phyloP scores from a whole-genome alignment of 345 rosid genomes.

The Euphorbia peplus region DNA sequence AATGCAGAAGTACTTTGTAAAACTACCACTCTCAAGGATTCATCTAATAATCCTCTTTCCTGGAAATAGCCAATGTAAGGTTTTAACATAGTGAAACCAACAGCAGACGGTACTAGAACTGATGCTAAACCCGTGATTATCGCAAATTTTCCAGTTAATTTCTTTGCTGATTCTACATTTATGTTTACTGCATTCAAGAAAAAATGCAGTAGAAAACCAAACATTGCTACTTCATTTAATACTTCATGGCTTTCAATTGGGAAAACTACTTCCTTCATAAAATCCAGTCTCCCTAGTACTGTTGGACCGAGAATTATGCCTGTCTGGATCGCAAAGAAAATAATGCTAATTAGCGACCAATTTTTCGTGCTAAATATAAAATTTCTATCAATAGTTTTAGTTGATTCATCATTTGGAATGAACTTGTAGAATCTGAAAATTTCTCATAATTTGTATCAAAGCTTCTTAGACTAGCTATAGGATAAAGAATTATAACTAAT shows the following conservation, averaged over 20 bases:
- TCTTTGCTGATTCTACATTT: slow-evolving; percentile 14
- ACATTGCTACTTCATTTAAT: background rate
- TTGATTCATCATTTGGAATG: too few relatives aligned
- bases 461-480: too few relatives aligned
- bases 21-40: background rate
- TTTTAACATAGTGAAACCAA: background rate
- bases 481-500: too few relatives aligned
- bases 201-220: slow-evolving; percentile 28
- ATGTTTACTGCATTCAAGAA: slow-evolving; percentile 32
- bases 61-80: background rate
- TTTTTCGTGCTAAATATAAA: too few relatives aligned
- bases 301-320: slow-evolving; percentile 1
- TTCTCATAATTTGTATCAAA: too few relatives aligned
- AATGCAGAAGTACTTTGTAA: slow-evolving; percentile 29
- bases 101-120: background rate
- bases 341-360: too few relatives aligned
- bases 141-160: slow-evolving; percentile 23
- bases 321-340: background rate
- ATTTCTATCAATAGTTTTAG: too few relatives aligned
- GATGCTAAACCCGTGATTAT: slow-evolving; percentile 17
- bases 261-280: background rate
- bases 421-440: too few relatives aligned
- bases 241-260: background rate
- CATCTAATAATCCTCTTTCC: background rate
- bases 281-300: background rate